phyloP scores from a whole-genome alignment of 2,329 filamentous ascomycete genomes.

The Talaromyces marneffei region DNA sequence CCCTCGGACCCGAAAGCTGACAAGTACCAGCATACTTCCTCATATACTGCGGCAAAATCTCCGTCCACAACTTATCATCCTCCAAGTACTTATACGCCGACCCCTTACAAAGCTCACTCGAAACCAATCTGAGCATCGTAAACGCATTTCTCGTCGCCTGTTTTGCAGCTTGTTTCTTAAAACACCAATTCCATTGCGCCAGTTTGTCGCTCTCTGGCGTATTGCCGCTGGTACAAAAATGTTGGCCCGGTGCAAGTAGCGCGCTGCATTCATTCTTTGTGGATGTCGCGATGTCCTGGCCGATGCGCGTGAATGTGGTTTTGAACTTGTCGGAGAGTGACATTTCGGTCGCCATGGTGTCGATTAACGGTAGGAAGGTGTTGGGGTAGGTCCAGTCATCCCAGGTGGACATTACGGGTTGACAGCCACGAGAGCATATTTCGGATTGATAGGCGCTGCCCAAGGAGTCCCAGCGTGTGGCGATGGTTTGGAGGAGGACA shows the following conservation, averaged over 20 bases:
- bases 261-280: constrained; percentile 11
- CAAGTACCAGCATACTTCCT: constrained; percentile 12
- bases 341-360: constrained; percentile 14
- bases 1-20: not conserved
- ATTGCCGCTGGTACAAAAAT: constrained; percentile 6
- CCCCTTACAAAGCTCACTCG: constrained; percentile 14
- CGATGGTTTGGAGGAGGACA: constrained; percentile 12
- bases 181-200: constrained; percentile 13
- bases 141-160: constrained; percentile 10
- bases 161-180: constrained; percentile 13
- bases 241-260: constrained; percentile 1
- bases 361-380: constrained; percentile 13
- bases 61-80: constrained; percentile 8
- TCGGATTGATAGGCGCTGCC: constrained; percentile 11
- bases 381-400: constrained; percentile 14
- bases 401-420: constrained; percentile 14
- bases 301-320: constrained; percentile 12
- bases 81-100: constrained; percentile 9
- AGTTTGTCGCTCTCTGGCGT: constrained; percentile 4
- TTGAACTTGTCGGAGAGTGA: constrained; percentile 14
- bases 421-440: constrained; percentile 14
- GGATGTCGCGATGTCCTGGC: constrained; percentile 5
- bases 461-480: constrained; percentile 11
- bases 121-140: constrained; percentile 13
- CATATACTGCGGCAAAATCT: constrained; percentile 13